Percentiles rank a stretch among this genome's conserved stretches.
Evolutionary conservation across 2,329 filamentous ascomycete genomes (phyloP).

Genomic region (Pseudocercospora fuligena): DNA sequence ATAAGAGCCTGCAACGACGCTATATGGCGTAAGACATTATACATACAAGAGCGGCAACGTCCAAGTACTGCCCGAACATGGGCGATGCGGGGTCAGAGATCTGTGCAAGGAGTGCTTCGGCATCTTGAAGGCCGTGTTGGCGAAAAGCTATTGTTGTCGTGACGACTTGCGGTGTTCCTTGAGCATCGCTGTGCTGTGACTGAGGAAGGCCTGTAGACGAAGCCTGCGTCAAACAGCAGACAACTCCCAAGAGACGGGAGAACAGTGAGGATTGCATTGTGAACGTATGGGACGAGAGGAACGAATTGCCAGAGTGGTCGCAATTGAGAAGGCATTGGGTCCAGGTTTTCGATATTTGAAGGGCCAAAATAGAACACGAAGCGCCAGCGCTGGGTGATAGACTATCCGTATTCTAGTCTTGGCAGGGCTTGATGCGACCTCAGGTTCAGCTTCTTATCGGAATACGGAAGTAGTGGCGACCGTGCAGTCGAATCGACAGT

Average conservation of each 20-base stretch:
- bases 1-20: not conserved
- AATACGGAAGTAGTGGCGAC: not conserved
- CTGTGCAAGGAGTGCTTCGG: not conserved
- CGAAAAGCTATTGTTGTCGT: not conserved
- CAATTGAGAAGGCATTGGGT: not conserved
- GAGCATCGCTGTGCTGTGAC: not conserved
- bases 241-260: not conserved
- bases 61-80: not conserved
- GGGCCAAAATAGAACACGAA: not conserved
- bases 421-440: not conserved
- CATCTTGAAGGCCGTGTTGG: not conserved
- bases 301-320: not conserved
- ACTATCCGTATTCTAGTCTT: not conserved
- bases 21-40: no score
- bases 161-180: not conserved
- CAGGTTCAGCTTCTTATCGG: not conserved
- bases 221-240: not conserved
- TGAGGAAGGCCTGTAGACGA: not conserved
- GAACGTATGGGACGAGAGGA: not conserved
- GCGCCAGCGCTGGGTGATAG: not conserved
- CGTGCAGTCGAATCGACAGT: no score
- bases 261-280: not conserved
- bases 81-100: not conserved
- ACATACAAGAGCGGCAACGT: not conserved
- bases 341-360: not conserved